Evolutionary conservation across 2,329 filamentous ascomycete species (phyloP).

Genomic region (Diaporthe longicolla): DNA sequence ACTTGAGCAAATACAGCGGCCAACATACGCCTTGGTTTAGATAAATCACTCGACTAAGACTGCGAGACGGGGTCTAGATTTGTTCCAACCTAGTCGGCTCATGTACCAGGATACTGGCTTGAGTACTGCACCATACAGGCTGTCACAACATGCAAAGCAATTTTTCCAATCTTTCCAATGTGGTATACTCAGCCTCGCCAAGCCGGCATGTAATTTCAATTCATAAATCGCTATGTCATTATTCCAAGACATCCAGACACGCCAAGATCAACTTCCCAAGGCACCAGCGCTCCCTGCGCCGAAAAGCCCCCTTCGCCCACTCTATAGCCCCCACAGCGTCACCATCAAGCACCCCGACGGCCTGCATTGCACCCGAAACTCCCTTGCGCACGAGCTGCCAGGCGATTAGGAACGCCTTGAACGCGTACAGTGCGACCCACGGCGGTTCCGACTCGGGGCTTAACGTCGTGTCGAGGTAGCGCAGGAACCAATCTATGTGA

Average conservation of each 20-base stretch:
- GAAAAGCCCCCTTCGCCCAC: conserved; percentile 53
- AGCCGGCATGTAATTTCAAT: background rate
- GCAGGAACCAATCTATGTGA: conserved; percentile 57
- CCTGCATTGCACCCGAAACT: conserved; percentile 52
- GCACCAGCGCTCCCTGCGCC: conserved; percentile 49
- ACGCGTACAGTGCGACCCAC: conserved; percentile 57
- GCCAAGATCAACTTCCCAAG: conserved; percentile 51
- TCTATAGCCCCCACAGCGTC: conserved; percentile 47
- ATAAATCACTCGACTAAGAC: background rate
- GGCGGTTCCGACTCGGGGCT: conserved; percentile 52
- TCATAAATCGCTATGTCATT: background rate
- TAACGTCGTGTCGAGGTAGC: conserved; percentile 51
- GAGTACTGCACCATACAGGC: too few species aligned
- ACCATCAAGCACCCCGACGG: conserved; percentile 51
- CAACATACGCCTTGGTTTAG: too few species aligned
- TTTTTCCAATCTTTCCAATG: background rate
- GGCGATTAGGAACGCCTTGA: conserved; percentile 58
- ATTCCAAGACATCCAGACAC: conserved; percentile 46
- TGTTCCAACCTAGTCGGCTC: background rate
- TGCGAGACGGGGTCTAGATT: background rate
- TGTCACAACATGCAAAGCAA: background rate
- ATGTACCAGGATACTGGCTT: background rate
- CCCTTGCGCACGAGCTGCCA: conserved; percentile 54
- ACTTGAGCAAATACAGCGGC: too few species aligned
- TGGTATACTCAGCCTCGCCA: background rate